Evolutionary conservation across 352 stramenopile genomes (phyloP).

Genomic region (Pseudoperonospora humuli): DNA sequence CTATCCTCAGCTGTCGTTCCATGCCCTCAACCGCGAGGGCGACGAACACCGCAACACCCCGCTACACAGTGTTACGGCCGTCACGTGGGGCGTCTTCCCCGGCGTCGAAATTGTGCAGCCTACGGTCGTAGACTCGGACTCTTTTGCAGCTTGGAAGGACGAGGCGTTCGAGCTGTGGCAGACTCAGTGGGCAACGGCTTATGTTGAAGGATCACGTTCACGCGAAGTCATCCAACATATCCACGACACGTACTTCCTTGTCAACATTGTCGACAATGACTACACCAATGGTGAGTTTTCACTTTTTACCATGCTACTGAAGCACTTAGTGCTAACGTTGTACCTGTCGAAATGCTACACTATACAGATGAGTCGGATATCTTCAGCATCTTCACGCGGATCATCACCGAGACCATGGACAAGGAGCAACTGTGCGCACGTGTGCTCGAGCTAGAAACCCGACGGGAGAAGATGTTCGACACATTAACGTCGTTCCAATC

Average conservation of each 20-base stretch:
- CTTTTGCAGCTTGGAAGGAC: conserved; percentile 92
- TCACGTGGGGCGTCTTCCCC: conserved; percentile 98
- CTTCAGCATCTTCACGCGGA: conserved; percentile 75
- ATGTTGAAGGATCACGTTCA: conserved; percentile 77
- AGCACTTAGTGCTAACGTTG: conserved; percentile 6
- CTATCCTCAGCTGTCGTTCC: conserved; percentile 72
- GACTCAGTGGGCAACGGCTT: conserved; percentile 94
- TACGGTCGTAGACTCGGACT: conserved; percentile 96
- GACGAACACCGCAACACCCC: conserved; percentile 72
- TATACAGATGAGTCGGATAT: conserved; percentile 63
- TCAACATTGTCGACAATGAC: conserved; percentile 98
- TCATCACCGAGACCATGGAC: conserved; percentile 78
- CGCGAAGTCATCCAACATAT: conserved; percentile 76
- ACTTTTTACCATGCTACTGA: neutral
- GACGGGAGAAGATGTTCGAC: conserved; percentile 75
- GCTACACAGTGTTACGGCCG: conserved; percentile 85
- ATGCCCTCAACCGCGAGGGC: conserved; percentile 59
- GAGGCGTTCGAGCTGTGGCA: conserved; percentile 97
- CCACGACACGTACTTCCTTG: conserved; percentile 94
- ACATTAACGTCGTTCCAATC: conserved; percentile 57
- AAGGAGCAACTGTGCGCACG: conserved; percentile 61
- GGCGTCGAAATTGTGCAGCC: conserved; percentile 90
- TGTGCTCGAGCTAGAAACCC: conserved; percentile 61
- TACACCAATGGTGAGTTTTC: conserved; percentile 69
- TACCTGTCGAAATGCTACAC: neutral